These are phyloP conservation scores for Pseudogymnoascus sp. DNA, from an alignment of 2,329 filamentous ascomycete genomes.

Conservation along the genomic window DNA sequence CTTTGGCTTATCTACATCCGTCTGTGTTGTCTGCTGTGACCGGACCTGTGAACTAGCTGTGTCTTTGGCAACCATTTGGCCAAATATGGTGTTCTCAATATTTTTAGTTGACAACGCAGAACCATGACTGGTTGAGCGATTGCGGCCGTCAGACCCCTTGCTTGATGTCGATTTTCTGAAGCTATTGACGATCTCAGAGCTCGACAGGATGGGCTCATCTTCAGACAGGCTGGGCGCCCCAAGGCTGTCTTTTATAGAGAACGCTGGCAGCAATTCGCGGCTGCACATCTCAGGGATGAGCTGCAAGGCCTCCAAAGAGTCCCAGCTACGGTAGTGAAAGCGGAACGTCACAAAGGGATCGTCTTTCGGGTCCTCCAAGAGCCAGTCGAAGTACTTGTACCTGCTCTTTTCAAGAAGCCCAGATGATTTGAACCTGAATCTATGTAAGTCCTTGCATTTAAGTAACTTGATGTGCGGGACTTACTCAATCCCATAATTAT, in stretches of 20 bases:
- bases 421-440: slow-evolving; percentile 41
- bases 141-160: neutral
- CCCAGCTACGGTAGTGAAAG: slow-evolving; percentile 49
- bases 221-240: slow-evolving; percentile 9
- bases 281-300: slow-evolving; percentile 30
- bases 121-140: neutral
- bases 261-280: slow-evolving; percentile 18
- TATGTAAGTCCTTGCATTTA: neutral
- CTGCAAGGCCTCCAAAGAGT: slow-evolving; percentile 40
- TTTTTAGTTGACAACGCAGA: neutral
- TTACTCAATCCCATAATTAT: slow-evolving; percentile 46
- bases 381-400: slow-evolving; percentile 32
- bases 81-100: slow-evolving; percentile 9
- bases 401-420: slow-evolving; percentile 39
- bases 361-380: slow-evolving; percentile 43
- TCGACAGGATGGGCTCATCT: neutral
- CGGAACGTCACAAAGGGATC: slow-evolving; percentile 45
- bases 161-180: neutral
- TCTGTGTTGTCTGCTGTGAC: neutral
- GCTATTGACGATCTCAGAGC: neutral
- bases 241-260: slow-evolving; percentile 13
- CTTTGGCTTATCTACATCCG: slow-evolving; percentile 10
- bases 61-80: slow-evolving; percentile 3
- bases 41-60: slow-evolving; percentile 7
- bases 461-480: slow-evolving; percentile 21